Conservation (phyloP, 2,329 filamentous ascomycete genomes). For the Aspergillus uvarum region DNA sequence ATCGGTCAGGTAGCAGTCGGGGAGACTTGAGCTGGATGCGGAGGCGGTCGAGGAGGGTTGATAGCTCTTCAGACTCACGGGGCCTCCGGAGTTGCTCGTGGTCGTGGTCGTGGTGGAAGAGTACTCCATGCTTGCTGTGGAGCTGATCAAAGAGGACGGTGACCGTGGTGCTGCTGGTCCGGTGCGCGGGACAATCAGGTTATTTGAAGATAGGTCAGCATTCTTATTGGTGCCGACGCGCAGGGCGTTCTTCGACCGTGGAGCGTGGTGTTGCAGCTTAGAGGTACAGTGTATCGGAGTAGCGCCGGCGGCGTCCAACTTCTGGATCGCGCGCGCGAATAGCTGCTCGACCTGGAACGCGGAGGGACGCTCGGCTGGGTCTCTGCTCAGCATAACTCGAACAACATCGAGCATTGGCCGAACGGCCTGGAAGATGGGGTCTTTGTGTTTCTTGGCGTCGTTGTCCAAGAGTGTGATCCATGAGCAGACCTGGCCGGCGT, state of each 20-base stretch:
- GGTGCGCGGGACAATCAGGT: constrained; percentile 11
- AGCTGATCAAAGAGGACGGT: neutral
- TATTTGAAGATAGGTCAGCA: neutral
- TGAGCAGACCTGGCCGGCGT: constrained; percentile 54
- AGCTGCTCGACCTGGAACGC: constrained; percentile 32
- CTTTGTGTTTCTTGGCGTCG: constrained; percentile 47
- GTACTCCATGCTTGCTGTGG: neutral
- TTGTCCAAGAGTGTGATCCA: constrained; percentile 56
- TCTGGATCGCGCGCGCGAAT: constrained; percentile 16
- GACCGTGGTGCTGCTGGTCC: constrained; percentile 5
- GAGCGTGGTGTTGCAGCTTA: constrained; percentile 9
- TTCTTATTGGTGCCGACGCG: neutral
- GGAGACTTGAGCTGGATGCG: constrained; percentile 11
- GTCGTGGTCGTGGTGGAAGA: neutral
- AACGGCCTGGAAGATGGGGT: constrained; percentile 39
- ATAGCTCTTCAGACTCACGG: constrained; percentile 4
- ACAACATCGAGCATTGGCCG: constrained; percentile 40
- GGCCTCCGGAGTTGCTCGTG: constrained; percentile 7
- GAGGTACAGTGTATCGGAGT: constrained; percentile 17
- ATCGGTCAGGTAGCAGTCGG: constrained; percentile 4
- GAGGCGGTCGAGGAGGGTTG: constrained; percentile 11
- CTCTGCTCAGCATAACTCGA: constrained; percentile 38
- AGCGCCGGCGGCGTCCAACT: constrained; percentile 9
- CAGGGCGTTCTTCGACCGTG: constrained; percentile 1
- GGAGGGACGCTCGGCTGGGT: constrained; percentile 32